Evolutionary conservation across 2,329 filamentous ascomycete species (phyloP), one percentile per base, ranked within the genome.

Genomic region (Passalora sequoiae): DNA sequence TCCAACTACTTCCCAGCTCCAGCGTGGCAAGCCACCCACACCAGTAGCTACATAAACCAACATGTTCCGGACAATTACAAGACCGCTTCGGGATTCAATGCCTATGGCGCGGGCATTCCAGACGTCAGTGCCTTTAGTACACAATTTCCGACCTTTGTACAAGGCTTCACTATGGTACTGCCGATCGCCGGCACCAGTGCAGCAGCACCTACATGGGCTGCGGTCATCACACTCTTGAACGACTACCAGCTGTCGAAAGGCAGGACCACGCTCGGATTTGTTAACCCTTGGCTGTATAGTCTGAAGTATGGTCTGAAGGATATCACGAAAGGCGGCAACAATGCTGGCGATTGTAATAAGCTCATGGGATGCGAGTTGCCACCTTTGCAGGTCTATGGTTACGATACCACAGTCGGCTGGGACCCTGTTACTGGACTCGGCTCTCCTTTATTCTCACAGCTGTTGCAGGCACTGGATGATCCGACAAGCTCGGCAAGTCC

Each of bases 261-360:
- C 2, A 70, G 74, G 57, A 59, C 70, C 0, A 40, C 47, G 2
- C 32, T 61, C 1, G 59, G 59, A 0, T 80, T 77, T 63, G 48
- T 81, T 30, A 81, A 81, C 52, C 77, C 77, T 0, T 79, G 75
- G 74, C 55, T 81, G 6, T 81, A 81, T 55, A 66, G 63, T 12
- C 57, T 63, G 35, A 69, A 69, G 3, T 67, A 66, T 45, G 73
- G 65, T 0, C 63, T 79, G 19, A 76, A 67, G 1, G 76, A 80
- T 53, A 69, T 62, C 53, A 66, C 52, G 22, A 62, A 60, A 30
- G 68, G 68, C 7, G 55, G 52, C 1, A 56, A 54, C 16, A 57
- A 55, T 37, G 45, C 28, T 6, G 55, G 56, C n/a, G 44, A 29
- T 4, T 58, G 55, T 19, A 24, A 43, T 20, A 12, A 25, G 4